These are phyloP conservation scores for Camelina hispida DNA, from an alignment of 345 rosid species.

Conservation along the genomic window DNA sequence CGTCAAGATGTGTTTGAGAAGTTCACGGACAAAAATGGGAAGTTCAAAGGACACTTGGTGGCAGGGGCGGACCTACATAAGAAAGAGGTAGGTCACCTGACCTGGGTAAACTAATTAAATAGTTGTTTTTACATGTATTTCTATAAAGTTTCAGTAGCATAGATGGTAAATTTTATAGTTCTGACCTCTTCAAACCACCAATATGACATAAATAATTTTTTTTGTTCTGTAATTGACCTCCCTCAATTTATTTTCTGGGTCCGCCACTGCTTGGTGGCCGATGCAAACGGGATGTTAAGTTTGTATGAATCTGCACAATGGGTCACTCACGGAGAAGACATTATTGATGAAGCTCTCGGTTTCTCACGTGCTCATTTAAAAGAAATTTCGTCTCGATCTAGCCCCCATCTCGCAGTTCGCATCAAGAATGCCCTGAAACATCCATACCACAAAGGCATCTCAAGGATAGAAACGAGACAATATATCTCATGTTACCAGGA, in stretches of 20 bases:
- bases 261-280: not conserved
- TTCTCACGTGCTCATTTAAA: slow-evolving; percentile 19
- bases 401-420: slow-evolving; percentile 17
- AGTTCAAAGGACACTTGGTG: slow-evolving; percentile 12
- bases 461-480: slow-evolving; percentile 35
- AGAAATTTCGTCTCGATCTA: not conserved
- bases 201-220: no score
- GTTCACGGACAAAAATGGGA: slow-evolving; percentile 16
- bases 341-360: slow-evolving; percentile 27
- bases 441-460: slow-evolving; percentile 31
- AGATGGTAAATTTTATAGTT: no score
- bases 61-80: no score
- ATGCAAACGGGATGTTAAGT: slow-evolving; percentile 25
- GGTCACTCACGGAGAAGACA: slow-evolving; percentile 33
- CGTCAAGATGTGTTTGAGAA: slow-evolving; percentile 39
- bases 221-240: no score
- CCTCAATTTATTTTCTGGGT: no score
- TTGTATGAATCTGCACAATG: slow-evolving; percentile 40
- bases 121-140: no score
- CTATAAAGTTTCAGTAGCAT: no score
- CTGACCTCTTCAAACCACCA: no score
- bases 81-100: no score
- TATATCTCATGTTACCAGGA: slow-evolving; percentile 28
- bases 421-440: slow-evolving; percentile 33
- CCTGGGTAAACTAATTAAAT: no score